Conservation (phyloP, 2,329 filamentous ascomycete species). For the Gliomastix tumulicola region DNA sequence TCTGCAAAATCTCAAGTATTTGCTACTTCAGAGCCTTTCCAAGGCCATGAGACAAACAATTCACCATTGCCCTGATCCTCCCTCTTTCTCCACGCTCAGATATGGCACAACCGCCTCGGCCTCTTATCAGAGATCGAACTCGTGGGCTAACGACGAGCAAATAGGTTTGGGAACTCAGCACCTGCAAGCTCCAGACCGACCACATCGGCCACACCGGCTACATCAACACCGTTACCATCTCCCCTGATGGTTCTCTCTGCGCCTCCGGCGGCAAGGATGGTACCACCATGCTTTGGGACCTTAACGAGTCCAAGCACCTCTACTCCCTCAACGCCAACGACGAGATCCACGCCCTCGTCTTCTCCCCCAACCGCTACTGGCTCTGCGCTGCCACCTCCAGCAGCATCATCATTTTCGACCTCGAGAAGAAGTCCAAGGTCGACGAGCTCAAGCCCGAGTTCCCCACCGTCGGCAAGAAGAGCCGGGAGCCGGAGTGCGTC, state of each 20-base stretch:
- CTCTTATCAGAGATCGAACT: conserved; percentile 1
- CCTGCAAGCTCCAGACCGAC: conserved; percentile 99
- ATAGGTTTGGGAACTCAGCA: conserved; percentile 99
- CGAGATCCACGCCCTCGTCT: conserved; percentile 99
- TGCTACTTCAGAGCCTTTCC: conserved; percentile 99
- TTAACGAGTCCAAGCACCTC: conserved; percentile 99
- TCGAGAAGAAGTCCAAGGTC: conserved; percentile 99
- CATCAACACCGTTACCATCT: conserved; percentile 99
- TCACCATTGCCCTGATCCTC: conserved; percentile 79
- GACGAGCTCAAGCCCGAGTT: conserved; percentile 99
- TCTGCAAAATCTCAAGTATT: conserved; percentile 89
- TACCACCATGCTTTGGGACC: conserved; percentile 99
- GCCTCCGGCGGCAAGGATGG: conserved; percentile 99
- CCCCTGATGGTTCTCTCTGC: conserved; percentile 97
- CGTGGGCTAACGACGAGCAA: background rate
- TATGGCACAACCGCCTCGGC: background rate
- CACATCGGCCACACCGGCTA: conserved; percentile 99
- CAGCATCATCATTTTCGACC: conserved; percentile 99
- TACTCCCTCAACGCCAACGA: conserved; percentile 99
- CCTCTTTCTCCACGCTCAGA: conserved; percentile 1
- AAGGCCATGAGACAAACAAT: conserved; percentile 93
- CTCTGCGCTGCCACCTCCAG: conserved; percentile 95
- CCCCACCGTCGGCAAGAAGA: conserved; percentile 95
- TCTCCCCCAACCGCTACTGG: conserved; percentile 99
- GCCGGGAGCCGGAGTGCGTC: conserved; percentile 96